Evolutionary conservation across 441 rosid species (phyloP).

Genomic region (Pelargonium fulgidum): DNA sequence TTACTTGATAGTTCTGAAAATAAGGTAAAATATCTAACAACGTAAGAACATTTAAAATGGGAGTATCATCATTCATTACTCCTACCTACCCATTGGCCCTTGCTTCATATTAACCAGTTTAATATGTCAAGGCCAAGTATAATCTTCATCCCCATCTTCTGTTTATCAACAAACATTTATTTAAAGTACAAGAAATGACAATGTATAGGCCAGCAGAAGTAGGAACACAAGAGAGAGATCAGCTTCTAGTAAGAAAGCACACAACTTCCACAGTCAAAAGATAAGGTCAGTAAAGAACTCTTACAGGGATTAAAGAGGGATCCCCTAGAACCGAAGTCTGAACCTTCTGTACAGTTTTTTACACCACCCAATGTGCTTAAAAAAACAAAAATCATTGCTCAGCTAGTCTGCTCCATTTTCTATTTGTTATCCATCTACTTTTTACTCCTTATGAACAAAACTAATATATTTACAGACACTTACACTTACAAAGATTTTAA

Average conservation of each 20-base stretch:
- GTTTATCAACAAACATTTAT: neutral
- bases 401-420: neutral
- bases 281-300: neutral
- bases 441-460: neutral
- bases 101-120: conserved; percentile 2
- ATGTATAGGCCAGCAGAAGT: neutral
- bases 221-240: neutral
- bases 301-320: neutral
- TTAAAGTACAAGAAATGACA: neutral
- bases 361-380: neutral
- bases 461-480: no score
- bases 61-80: neutral
- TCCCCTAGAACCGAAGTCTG: neutral
- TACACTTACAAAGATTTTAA: no score
- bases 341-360: neutral
- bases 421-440: neutral
- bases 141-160: neutral
- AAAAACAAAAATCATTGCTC: neutral
- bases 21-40: neutral
- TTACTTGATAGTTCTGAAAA: neutral
- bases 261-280: neutral
- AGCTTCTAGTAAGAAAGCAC: no score
- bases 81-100: neutral
- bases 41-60: neutral
- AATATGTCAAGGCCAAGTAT: neutral